Evolutionary conservation across 2,329 filamentous ascomycete genomes (phyloP), one percentile per base, ranked within the genome.

Genomic region (Aspergillus sp.): DNA sequence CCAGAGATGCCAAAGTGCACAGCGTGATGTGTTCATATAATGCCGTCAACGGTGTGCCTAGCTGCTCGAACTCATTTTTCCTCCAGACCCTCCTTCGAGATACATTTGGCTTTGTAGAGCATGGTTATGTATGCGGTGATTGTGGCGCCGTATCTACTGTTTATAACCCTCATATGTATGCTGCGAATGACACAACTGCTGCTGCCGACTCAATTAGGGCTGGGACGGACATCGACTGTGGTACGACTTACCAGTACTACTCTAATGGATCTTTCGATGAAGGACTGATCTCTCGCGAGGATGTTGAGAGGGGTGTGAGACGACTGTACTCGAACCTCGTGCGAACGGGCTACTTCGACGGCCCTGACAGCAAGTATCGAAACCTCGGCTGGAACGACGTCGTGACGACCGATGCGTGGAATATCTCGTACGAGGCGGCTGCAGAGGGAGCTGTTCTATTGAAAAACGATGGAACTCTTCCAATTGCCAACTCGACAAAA

Each of bases 11-110:
- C 3, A 72, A 74, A 41, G 76, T 77, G 3, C 71, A 73, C 10
- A 81, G 80, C 32, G 69, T 82, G 52, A 82, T 82, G 79, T 81
- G 78, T 55, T 75, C 74, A 0, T 82, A 82, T 60, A 82, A 86
- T 52, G 69, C 80, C 0, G 71, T 86, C 36, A 84, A 86, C 47
- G 83, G 83, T 0, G 73, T 80, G 0, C 82, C 83, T 0, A 74
- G 80, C 2, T 86, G 83, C 53, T 79, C 80, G 0, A 78, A 79
- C 52, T 68, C 72, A 0, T 86, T 81, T 52, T 71, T 86, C 1
- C 70, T 86, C 33, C 72, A 82, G 51, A 77, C 76, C 0, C 69
- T 87, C 9, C 70, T 87, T 2, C 74, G 83, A 1, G 76, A 83
- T 40, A 77, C 81, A 55, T 87, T 82, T 79, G 73, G 71, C 39